Base-by-base conservation (phyloP, 345 rosid genomes). In the Salix suchowensis region DNA sequence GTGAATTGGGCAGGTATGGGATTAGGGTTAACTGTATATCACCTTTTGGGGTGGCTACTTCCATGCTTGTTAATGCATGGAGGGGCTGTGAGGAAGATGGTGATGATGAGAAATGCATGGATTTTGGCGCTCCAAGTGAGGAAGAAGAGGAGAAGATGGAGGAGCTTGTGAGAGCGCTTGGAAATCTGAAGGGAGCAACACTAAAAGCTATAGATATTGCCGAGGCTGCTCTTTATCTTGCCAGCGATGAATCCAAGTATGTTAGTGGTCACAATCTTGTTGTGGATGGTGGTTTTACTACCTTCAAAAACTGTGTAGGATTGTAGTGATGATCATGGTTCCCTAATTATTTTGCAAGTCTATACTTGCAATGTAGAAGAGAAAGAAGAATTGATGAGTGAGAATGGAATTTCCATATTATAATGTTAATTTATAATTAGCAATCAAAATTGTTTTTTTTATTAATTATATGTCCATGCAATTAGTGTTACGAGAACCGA, bases 271-370 rank as follows among this genome's bases (percentile, higher is more conserved):
- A 74, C 66, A 74, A 74, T 66, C 64, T 74, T 19, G 70, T 58
- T 6, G 32, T 74, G 32, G 77, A 74, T 50, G 77, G 77, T 6
- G 77, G 65, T 30, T 74, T 74, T n/a, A 74, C 77, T 18, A 74
- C 71, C 23, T 19, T 21, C 60, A 52, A 19, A 19, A 52, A 52
- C 0, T 7, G 23, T 19, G 23, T 19, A 19, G 60, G 60, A 2
- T 18, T 52, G n/a, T 52, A 52, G 58, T 9, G 32, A 30, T 30
- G 32, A 28, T 28, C 21, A 5, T 44, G 50, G 50, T 44, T 44
- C 0, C 50, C 16, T 10, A 16, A 44, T 11, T 44, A 13, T 44
- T 12, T 44, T 44, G 50, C 16, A 2, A 44, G 50, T 44, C 50
- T 13, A 44, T 13, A 44, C 0, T 13, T 44, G 1, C 4, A 44